Evolutionary conservation across 1,284 basidiomycete species (phyloP).

Genomic region (Apiotrichum montevideense): DNA sequence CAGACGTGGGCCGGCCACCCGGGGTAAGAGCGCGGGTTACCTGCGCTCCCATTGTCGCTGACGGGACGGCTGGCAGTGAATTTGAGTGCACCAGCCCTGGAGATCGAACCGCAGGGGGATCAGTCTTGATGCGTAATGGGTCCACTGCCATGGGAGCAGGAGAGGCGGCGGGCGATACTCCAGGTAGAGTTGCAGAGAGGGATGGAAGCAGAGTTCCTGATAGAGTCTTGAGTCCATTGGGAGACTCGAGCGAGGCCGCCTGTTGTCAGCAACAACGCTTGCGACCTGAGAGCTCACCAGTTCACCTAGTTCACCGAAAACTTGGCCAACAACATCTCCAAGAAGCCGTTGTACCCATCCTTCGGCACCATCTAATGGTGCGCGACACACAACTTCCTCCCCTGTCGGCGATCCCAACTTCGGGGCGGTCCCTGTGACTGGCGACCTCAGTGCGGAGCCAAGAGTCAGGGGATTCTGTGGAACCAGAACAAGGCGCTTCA

Average conservation of each 20-base stretch:
- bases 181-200: conserved; percentile 25
- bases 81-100: conserved; percentile 14
- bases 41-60: conserved; percentile 23
- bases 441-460: not conserved
- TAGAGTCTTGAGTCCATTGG: conserved; percentile 42
- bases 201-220: conserved; percentile 44
- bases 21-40: conserved; percentile 34
- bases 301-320: conserved; percentile 72
- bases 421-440: conserved; percentile 5
- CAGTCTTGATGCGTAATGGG: conserved; percentile 4
- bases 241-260: conserved; percentile 46
- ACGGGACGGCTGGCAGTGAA: conserved; percentile 12
- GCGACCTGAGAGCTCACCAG: conserved; percentile 45
- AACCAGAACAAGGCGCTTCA: conserved; percentile 50
- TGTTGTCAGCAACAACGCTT: conserved; percentile 6
- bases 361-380: conserved; percentile 29
- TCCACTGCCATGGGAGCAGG: conserved; percentile 9
- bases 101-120: not conserved
- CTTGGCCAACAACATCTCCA: conserved; percentile 75
- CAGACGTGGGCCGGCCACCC: conserved; percentile 36
- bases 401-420: not conserved
- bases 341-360: conserved; percentile 72
- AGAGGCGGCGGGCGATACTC: not conserved
- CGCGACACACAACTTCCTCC: conserved; percentile 16
- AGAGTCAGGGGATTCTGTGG: conserved; percentile 31